These are phyloP conservation scores for Podospora sp. DNA, from an alignment of 495 filamentous ascomycete genomes.

Conservation along the genomic window DNA sequence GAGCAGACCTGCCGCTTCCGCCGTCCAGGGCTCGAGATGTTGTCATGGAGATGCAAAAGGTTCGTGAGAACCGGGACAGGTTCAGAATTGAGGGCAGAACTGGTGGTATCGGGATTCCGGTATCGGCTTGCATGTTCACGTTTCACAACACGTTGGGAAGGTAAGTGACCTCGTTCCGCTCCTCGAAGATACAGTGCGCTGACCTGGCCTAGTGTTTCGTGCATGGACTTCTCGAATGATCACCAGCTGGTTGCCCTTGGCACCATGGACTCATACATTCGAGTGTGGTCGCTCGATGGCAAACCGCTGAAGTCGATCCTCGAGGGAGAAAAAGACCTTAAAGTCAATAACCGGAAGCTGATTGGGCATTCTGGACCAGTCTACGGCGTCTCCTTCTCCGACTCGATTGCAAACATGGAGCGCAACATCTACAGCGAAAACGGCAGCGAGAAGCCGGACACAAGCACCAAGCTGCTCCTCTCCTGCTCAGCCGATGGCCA, in stretches of 20 bases:
- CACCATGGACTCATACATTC: conserved; percentile 90
- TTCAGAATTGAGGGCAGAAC: conserved; percentile 80
- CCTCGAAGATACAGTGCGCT: neutral
- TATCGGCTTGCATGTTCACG: conserved; percentile 93
- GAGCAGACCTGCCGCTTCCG: conserved; percentile 79
- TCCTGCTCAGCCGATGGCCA: conserved; percentile 87
- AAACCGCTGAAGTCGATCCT: conserved; percentile 60
- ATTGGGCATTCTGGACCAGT: conserved; percentile 90
- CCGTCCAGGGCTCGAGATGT: conserved; percentile 85
- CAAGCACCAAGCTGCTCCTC: conserved; percentile 72
- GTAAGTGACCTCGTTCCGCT: conserved; percentile 51
- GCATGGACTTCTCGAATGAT: conserved; percentile 91
- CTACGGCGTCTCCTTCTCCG: conserved; percentile 87
- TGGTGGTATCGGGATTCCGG: conserved; percentile 74
- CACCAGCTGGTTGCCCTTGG: conserved; percentile 81
- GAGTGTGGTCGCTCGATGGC: conserved; percentile 87
- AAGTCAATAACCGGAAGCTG: conserved; percentile 69
- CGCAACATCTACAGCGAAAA: conserved; percentile 45
- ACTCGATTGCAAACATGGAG: conserved; percentile 60
- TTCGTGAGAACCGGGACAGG: conserved; percentile 89
- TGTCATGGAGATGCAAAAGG: conserved; percentile 88
- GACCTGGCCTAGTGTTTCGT: conserved; percentile 69
- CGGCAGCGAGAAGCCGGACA: conserved; percentile 55
- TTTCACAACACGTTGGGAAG: conserved; percentile 93
- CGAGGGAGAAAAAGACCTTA: conserved; percentile 42